phyloP scores from a whole-genome alignment of 352 stramenopile genomes.

The Phytopythium boreale region DNA sequence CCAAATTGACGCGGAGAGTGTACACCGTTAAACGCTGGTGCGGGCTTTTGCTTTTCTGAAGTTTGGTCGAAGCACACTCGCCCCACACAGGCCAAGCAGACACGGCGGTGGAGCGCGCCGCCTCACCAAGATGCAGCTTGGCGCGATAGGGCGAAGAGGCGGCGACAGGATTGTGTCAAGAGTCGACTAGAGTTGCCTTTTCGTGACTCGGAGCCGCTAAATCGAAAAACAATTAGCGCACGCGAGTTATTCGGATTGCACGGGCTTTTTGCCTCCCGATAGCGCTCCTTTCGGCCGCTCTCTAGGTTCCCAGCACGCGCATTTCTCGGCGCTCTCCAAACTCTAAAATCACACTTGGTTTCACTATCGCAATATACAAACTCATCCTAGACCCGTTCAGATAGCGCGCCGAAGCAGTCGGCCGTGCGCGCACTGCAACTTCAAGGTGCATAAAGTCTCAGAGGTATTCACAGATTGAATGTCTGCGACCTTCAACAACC shows the following conservation, averaged over 20 bases:
- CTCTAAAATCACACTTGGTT: background rate
- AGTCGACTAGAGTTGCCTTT: background rate
- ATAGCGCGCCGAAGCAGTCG: background rate
- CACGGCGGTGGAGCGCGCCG: background rate
- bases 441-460: conserved; percentile 44
- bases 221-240: conserved; percentile 1
- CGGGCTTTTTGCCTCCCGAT: conserved; percentile 1
- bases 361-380: conserved; percentile 1
- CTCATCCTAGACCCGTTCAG: background rate
- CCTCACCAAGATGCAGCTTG: background rate
- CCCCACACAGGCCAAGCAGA: background rate
- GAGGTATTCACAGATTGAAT: conserved; percentile 20
- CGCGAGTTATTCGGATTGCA: conserved; percentile 9
- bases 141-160: conserved; percentile 3
- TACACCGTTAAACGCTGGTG: background rate
- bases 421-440: conserved; percentile 19
- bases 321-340: conserved; percentile 3
- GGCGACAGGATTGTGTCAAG: background rate
- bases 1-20: background rate
- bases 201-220: background rate
- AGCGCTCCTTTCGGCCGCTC: background rate
- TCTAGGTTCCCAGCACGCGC: background rate
- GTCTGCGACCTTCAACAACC: conserved; percentile 32
- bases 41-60: conserved; percentile 5
- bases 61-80: background rate